phyloP scores from a whole-genome alignment of 441 rosid species.

The Brassica hybrid region DNA sequence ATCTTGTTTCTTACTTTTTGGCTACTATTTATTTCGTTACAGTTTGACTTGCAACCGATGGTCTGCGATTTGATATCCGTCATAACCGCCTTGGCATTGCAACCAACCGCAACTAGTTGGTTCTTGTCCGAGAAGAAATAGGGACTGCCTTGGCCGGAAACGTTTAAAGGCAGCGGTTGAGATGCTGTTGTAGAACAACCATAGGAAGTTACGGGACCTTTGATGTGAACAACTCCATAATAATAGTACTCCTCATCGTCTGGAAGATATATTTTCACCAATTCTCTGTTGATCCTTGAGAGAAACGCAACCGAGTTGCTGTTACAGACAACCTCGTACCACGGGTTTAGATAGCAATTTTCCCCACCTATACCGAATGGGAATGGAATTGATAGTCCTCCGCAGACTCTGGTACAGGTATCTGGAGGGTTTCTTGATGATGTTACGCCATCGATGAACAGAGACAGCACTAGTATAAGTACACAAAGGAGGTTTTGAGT shows the following conservation, averaged over 20 bases:
- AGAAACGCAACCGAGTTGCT: slow-evolving; percentile 35
- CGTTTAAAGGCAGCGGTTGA: slow-evolving; percentile 9
- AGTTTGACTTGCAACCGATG: slow-evolving; percentile 35
- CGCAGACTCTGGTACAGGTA: slow-evolving; percentile 40
- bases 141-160: slow-evolving; percentile 40
- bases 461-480: neutral
- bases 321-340: slow-evolving; percentile 44
- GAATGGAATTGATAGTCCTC: slow-evolving; percentile 38
- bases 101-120: slow-evolving; percentile 41
- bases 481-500: neutral
- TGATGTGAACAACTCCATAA: slow-evolving; percentile 26
- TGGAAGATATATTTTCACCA: slow-evolving; percentile 9
- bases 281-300: slow-evolving; percentile 34
- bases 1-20: slow-evolving; percentile 5
- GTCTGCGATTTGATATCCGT: slow-evolving; percentile 26
- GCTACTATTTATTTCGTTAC: slow-evolving; percentile 24
- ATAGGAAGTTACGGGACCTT: slow-evolving; percentile 30
- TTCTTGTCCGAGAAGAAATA: slow-evolving; percentile 34
- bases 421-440: slow-evolving; percentile 39
- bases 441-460: slow-evolving; percentile 23
- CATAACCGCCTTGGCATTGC: slow-evolving; percentile 38
- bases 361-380: slow-evolving; percentile 45
- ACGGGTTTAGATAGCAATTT: slow-evolving; percentile 36
- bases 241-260: rapidly evolving
- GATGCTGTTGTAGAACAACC: slow-evolving; percentile 33